phyloP scores from a whole-genome alignment of 73 alveolate species.

The Paramecium caudatum region DNA sequence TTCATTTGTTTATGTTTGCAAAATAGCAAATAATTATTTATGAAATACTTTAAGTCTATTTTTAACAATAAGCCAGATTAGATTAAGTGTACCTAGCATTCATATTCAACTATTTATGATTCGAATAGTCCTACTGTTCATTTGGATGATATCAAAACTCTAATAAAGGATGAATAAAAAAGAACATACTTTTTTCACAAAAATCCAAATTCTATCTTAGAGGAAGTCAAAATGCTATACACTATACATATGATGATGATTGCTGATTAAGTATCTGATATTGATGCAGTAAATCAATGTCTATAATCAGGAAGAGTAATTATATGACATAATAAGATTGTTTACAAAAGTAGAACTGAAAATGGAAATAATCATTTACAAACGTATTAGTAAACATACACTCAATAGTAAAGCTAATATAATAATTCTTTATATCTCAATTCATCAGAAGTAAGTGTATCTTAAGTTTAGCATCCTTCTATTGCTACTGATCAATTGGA shows the following conservation, averaged over 20 bases:
- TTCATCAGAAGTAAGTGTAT: too few species aligned
- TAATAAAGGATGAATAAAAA: neutral
- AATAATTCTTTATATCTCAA: too few species aligned
- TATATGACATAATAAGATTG: neutral
- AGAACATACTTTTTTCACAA: neutral
- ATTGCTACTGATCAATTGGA: too few species aligned
- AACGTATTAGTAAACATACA: too few species aligned
- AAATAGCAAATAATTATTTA: constrained; percentile 15
- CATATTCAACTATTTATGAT: neutral
- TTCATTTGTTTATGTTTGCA: constrained; percentile 48
- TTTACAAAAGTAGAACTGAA: neutral
- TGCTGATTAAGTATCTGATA: neutral
- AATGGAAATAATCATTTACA: neutral
- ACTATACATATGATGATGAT: neutral
- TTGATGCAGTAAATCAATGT: neutral
- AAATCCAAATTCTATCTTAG: neutral
- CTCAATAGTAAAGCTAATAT: too few species aligned
- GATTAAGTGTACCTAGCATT: neutral
- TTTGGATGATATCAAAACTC: neutral
- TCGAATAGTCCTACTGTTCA: neutral
- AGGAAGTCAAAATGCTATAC: neutral
- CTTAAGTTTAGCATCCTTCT: too few species aligned
- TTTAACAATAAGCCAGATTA: neutral
- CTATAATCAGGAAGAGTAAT: neutral
- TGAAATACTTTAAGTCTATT: neutral